These are phyloP conservation scores for Cytospora leucostoma DNA, from an alignment of 2,329 filamentous ascomycete genomes.

Conservation along the genomic window DNA sequence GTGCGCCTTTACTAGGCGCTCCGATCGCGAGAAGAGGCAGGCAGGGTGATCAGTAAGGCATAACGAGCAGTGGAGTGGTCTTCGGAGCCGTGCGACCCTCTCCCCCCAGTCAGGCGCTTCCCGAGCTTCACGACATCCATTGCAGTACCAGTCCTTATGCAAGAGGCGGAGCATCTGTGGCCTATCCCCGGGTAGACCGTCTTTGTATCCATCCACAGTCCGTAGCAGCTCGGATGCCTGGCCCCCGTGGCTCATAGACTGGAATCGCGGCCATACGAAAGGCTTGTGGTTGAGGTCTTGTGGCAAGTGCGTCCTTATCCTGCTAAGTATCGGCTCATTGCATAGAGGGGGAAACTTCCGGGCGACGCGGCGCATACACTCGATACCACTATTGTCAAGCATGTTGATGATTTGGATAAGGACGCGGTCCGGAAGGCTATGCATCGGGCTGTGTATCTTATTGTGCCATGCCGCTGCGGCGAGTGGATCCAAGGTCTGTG, in stretches of 20 bases:
- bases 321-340: neutral
- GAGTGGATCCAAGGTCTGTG: neutral
- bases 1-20: neutral
- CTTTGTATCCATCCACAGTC: neutral
- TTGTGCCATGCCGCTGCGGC: conserved; percentile 10
- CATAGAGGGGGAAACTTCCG: neutral
- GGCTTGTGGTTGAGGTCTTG: neutral
- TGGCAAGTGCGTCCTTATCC: neutral
- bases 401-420: neutral
- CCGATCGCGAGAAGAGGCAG: neutral
- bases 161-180: neutral
- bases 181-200: neutral
- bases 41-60: conserved; percentile 6
- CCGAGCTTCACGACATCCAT: neutral
- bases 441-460: neutral
- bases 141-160: conserved; percentile 5
- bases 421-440: conserved; percentile 5
- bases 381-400: conserved; percentile 7
- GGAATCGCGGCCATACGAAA: conserved; percentile 1
- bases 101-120: neutral
- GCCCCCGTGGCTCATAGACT: neutral
- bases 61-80: neutral
- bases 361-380: conserved; percentile 14
- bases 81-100: neutral
- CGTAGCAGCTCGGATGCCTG: neutral